Base-by-base conservation (phyloP, 352 stramenopile species). In the Phytophthora ohioensis region DNA sequence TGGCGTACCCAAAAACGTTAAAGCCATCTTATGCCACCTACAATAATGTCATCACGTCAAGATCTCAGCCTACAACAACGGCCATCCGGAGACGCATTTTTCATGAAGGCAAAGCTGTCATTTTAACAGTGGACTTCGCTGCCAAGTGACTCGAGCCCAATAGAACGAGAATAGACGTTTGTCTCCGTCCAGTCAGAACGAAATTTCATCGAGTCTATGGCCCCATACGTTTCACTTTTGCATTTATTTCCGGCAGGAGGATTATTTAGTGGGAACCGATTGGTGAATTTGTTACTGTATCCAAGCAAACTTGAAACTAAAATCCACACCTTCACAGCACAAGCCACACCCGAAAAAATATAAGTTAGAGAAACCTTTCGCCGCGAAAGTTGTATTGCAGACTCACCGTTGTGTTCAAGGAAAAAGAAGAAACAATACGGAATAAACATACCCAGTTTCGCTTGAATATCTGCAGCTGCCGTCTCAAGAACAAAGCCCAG, bases 401-500 rank as follows among this genome's bases (percentile, higher is more conserved):
- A n/a, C 35, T 41, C 10, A 76, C 67, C 57, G 21, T 76, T 71
- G 35, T 79, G 67, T 2, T 64, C 38, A 30, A 79, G 72, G 39
- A 76, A 66, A 39, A 79, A 76, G 45, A 76, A 67, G 42, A 80
- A 71, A 15, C 66, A 63, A 12, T 64, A 60, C 2, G 71, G 55
- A 55, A 79, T 76, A 21, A 68, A 78, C 42, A 62, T 67, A 27
- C 35, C 53, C 12, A 76, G 58, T 42, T 73, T 73, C 46, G 65
- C 67, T 49, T 73, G 65, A 13, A 76, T 65, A 45, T 76, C 62
- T 7, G 46, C 34, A 2, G 48, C 46, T 27, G 75, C 56, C 27
- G 35, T 67, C 56, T 80, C 73, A 9, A 80, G 49, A 7, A 65
- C 66, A 49, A 78, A 80, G 1, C 55, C 65, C 1, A 81, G 65